Base-by-base conservation (phyloP, 2,329 filamentous ascomycete species). In the Fusarium clavum region DNA sequence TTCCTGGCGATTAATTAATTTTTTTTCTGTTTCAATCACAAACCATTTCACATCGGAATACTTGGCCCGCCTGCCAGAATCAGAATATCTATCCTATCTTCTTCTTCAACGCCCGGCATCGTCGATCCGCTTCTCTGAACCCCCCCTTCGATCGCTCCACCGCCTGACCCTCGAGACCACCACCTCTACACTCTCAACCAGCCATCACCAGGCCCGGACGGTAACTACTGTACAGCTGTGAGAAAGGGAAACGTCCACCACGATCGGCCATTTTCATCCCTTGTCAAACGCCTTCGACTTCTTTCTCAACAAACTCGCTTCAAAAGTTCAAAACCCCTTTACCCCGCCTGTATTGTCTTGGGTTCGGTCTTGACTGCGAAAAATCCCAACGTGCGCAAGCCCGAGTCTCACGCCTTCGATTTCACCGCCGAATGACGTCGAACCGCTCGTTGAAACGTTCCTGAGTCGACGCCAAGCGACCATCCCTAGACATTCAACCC, bases 391-490 rank as follows among this genome's bases (percentile, higher is more conserved):
- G 34, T 38, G 34, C 46, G 43, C 46, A 18, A 8, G 25, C 49
- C n/a, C 10, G 56, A 51, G 55, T 58, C 53, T 66, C 51, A 57
- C 61, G 25, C 63, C 41, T 61, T 66, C 51, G 57, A 70, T 75
- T 75, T 74, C 67, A 75, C 71, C 73, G 67, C 73, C 72, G 73
- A 62, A 75, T 72, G 73, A 74, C 68, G 71, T 65, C 68, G 64
- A 61, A 67, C 65, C 45, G 47, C 49, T 61, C 65, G 47, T 57
- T 72, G 67, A 73, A 71, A 63, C 67, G 54, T 58, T 71, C 44
- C 64, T 70, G 70, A 73, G 57, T 65, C 68, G 55, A 68, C 67
- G 46, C 69, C 69, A 67, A 68, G 71, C 48, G 63, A 64, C 57
- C 57, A 71, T 72, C 43, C 51, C 55, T 48, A 71, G 46, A 69